phyloP scores from a whole-genome alignment of 2,329 filamentous ascomycete genomes.

The Talaromyces funiculosus region DNA sequence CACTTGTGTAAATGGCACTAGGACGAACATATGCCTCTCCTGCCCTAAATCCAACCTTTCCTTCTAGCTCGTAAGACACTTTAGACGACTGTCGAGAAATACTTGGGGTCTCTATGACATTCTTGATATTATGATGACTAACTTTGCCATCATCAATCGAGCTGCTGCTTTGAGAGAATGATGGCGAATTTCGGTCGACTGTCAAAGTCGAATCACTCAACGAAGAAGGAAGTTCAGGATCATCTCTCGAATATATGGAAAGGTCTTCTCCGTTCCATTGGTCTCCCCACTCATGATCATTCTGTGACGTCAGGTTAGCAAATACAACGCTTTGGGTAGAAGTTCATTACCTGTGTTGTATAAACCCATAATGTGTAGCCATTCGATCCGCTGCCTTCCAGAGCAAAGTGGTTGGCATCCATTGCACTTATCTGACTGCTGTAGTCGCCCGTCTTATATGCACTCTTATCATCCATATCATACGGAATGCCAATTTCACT shows the following conservation, averaged over 20 bases:
- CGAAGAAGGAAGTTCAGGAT: slow-evolving; percentile 52
- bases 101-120: slow-evolving; percentile 53
- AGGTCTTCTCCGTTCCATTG: slow-evolving; percentile 97
- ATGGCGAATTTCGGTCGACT: slow-evolving; percentile 42
- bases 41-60: slow-evolving; percentile 70
- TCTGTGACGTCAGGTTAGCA: slow-evolving; percentile 43
- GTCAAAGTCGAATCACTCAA: slow-evolving; percentile 34
- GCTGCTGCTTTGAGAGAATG: slow-evolving; percentile 50
- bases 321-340: not conserved
- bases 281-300: slow-evolving; percentile 83
- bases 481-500: slow-evolving; percentile 97
- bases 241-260: slow-evolving; percentile 81
- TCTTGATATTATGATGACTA: slow-evolving; percentile 69
- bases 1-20: slow-evolving; percentile 68
- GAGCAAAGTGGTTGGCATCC: slow-evolving; percentile 91
- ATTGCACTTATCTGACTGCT: slow-evolving; percentile 85
- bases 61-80: slow-evolving; percentile 48
- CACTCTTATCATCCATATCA: slow-evolving; percentile 95
- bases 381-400: slow-evolving; percentile 76
- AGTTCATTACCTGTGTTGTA: slow-evolving; percentile 54
- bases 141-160: slow-evolving; percentile 48
- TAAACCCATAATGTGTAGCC: slow-evolving; percentile 92
- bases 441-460: slow-evolving; percentile 94
- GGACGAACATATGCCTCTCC: slow-evolving; percentile 91
- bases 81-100: slow-evolving; percentile 54